Percentiles rank a stretch among this genome's conserved stretches.
Evolutionary conservation across 2,329 filamentous ascomycete genomes (phyloP).

Genomic region (Fusarium mundagurra): DNA sequence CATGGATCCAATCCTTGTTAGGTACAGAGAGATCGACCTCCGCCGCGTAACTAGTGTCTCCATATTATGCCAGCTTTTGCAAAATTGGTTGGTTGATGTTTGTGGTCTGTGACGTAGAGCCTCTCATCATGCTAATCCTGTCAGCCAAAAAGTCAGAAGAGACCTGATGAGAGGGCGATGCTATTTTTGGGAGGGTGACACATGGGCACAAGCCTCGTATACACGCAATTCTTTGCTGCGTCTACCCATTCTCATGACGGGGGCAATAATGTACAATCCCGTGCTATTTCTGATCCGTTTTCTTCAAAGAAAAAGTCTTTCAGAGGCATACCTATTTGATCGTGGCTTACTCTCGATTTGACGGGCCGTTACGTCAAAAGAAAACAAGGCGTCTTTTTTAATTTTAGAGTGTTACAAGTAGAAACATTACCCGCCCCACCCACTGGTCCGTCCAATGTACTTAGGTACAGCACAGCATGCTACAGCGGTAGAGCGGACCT

Average conservation of each 20-base stretch:
- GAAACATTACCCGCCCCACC: not conserved
- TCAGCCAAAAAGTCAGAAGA: conserved; percentile 4
- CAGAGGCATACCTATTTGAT: not conserved
- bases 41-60: conserved; percentile 29
- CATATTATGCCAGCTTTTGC: conserved; percentile 6
- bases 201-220: conserved; percentile 23
- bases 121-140: not conserved
- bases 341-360: not conserved
- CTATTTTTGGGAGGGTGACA: conserved; percentile 31
- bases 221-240: conserved; percentile 15
- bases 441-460: conserved; percentile 14
- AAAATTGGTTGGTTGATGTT: conserved; percentile 10
- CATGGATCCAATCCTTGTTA: conserved; percentile 14
- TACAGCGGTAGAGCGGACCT: not conserved
- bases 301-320: not conserved
- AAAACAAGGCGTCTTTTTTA: not conserved
- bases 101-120: conserved; percentile 25
- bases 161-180: not conserved
- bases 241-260: not conserved
- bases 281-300: not conserved
- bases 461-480: not conserved
- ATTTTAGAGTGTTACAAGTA: conserved; percentile 13
- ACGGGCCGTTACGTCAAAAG: conserved; percentile 8
- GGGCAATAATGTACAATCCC: not conserved
- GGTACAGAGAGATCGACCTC: conserved; percentile 14